A percentile compares a stretch with the other conserved stretches of the same genome.
phyloP scores from a whole-genome alignment of 106 monocot species.

The Dioscorea alata region DNA sequence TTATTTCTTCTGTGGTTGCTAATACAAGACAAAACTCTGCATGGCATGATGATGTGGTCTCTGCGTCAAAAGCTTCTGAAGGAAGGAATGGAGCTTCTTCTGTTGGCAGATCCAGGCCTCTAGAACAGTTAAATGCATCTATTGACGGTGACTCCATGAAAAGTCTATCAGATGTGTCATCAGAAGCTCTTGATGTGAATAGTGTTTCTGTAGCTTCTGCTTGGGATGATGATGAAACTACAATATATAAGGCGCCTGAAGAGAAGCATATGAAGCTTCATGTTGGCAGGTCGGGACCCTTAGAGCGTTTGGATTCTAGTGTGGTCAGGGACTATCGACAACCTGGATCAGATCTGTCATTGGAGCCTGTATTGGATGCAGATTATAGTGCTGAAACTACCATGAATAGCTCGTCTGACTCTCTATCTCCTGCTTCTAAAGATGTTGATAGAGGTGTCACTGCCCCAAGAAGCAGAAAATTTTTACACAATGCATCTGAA shows the following conservation, averaged over 20 bases:
- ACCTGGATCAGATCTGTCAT: conserved; percentile 4
- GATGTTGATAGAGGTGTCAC: conserved; percentile 6
- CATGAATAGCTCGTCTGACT: conserved; percentile 2
- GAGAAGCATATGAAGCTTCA: conserved; percentile 1
- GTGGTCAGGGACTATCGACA: neutral
- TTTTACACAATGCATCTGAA: neutral
- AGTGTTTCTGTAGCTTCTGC: conserved; percentile 36
- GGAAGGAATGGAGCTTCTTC: neutral
- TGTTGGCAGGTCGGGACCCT: conserved; percentile 1
- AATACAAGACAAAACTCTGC: conserved; percentile 23
- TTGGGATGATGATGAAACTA: conserved; percentile 50
- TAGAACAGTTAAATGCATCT: conserved; percentile 18
- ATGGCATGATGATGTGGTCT: conserved; percentile 30
- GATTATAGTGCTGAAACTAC: conserved; percentile 1
- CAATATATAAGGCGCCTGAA: conserved; percentile 5
- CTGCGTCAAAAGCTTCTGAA: conserved; percentile 14
- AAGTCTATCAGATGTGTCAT: conserved; percentile 5
- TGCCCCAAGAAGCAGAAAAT: neutral
- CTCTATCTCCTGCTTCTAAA: conserved; percentile 4
- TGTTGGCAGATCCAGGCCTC: conserved; percentile 12
- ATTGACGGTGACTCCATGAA: neutral
- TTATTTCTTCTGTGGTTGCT: conserved; percentile 18
- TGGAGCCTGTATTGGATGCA: conserved; percentile 1
- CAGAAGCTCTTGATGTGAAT: conserved; percentile 3
- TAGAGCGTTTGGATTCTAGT: conserved; percentile 2